A percentile compares a stretch with the other conserved stretches of the same genome.
These are phyloP conservation scores for Yamadazyma sp. DNA, from an alignment of 805 yeast species.

Conservation along the genomic window DNA sequence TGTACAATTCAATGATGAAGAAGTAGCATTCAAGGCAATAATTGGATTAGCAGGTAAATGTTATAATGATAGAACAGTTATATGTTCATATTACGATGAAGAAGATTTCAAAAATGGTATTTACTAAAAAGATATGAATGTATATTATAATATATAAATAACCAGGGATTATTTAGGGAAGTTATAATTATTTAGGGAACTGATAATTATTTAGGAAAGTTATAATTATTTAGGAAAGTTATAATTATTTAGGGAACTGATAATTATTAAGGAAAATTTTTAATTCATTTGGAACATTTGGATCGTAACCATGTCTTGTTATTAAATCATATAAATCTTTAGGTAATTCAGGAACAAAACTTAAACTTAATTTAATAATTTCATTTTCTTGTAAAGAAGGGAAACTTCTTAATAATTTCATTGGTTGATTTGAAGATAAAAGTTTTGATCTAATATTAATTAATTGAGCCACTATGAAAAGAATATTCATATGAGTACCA, in stretches of 20 bases:
- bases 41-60: conserved; percentile 60
- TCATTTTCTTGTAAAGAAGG: conserved; percentile 72
- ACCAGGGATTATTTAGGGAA: too few relatives aligned
- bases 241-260: background rate
- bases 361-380: conserved; percentile 72
- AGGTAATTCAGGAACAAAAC: conserved; percentile 76
- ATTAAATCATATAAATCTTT: conserved; percentile 59
- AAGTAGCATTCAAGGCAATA: conserved; percentile 53
- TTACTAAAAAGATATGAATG: conserved; percentile 12
- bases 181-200: background rate
- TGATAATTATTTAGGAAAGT: conserved; percentile 7
- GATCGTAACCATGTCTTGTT: conserved; percentile 61
- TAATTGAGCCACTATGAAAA: conserved; percentile 81
- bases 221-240: too few relatives aligned
- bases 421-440: conserved; percentile 64
- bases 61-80: conserved; percentile 65
- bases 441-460: conserved; percentile 63
- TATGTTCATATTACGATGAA: conserved; percentile 62
- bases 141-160: background rate
- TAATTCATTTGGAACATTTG: conserved; percentile 33
- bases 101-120: conserved; percentile 50
- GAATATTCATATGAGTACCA: conserved; percentile 83
- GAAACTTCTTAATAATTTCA: conserved; percentile 68
- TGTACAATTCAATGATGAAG: conserved; percentile 56
- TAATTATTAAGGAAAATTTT: conserved; percentile 15